Evolutionary conservation across 345 rosid species (phyloP).

Genomic region (Durio zibethinus): DNA sequence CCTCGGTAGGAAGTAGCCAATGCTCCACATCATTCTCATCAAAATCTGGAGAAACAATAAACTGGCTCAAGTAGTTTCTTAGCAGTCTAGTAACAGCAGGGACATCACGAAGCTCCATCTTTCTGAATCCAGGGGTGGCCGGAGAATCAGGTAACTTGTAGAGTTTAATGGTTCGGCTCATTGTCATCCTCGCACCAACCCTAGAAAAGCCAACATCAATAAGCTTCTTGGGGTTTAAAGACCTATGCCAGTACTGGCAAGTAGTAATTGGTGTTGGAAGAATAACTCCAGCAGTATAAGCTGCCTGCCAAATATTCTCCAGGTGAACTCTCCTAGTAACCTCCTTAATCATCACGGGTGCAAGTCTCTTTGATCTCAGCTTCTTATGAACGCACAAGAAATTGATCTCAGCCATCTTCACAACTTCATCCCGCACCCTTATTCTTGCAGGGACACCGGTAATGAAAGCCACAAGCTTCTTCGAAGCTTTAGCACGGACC

Average conservation of each 20-base stretch:
- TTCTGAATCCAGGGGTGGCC: slow-evolving; percentile 74
- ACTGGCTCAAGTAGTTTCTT: slow-evolving; percentile 63
- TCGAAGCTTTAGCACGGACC: slow-evolving; percentile 75
- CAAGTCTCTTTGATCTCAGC: slow-evolving; percentile 89
- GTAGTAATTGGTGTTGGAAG: slow-evolving; percentile 90
- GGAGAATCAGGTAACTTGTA: slow-evolving; percentile 82
- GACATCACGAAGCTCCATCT: slow-evolving; percentile 80
- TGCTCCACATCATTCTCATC: slow-evolving; percentile 85
- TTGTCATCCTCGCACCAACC: slow-evolving; percentile 91
- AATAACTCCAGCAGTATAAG: slow-evolving; percentile 88
- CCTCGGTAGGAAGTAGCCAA: slow-evolving; percentile 83
- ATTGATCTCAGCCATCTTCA: slow-evolving; percentile 92
- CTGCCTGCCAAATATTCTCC: slow-evolving; percentile 97
- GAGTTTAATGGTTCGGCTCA: slow-evolving; percentile 90
- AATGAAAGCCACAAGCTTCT: slow-evolving; percentile 86
- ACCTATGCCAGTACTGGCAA: slow-evolving; percentile 96
- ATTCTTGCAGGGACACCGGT: slow-evolving; percentile 89
- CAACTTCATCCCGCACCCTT: slow-evolving; percentile 67
- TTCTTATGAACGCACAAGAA: slow-evolving; percentile 95
- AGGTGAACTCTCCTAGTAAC: slow-evolving; percentile 86
- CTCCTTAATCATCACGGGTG: slow-evolving; percentile 98
- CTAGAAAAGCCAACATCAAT: slow-evolving; percentile 94
- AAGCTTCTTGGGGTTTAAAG: slow-evolving; percentile 92
- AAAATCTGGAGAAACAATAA: slow-evolving; percentile 81
- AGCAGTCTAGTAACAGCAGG: slow-evolving; percentile 84